A percentile compares a stretch with the other conserved stretches of the same genome.
Evolutionary conservation across 345 rosid species (phyloP).

Genomic region (Schrenkiella parvula): DNA sequence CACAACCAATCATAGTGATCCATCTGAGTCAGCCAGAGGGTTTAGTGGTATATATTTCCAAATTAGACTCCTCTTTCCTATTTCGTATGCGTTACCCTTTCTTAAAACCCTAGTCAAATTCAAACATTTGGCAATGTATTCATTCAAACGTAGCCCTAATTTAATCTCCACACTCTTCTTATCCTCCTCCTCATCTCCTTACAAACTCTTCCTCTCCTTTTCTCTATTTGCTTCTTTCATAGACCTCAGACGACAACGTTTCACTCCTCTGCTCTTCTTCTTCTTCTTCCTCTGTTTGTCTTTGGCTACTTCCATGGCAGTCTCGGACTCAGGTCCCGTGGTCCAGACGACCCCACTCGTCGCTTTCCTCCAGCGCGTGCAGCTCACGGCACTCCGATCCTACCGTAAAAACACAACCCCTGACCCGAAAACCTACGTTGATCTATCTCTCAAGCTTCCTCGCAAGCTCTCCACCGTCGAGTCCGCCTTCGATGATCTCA

Average conservation of each 20-base stretch:
- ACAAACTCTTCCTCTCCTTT: background rate
- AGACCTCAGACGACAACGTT: background rate
- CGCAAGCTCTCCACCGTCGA: conserved; percentile 39
- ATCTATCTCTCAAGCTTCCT: conserved; percentile 51
- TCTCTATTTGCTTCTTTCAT: background rate
- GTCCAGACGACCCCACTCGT: conserved; percentile 39
- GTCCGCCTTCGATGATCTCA: conserved; percentile 50
- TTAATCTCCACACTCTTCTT: background rate
- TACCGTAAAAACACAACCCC: conserved; percentile 32
- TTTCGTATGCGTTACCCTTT: background rate
- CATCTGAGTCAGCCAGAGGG: conserved; percentile 11
- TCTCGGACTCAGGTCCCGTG: conserved; percentile 26
- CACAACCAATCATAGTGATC: background rate
- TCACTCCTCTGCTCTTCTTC: background rate
- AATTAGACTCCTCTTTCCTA: background rate
- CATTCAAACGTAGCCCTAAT: background rate
- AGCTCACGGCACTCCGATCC: conserved; percentile 51
- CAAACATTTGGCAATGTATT: background rate
- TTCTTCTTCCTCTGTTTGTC: conserved; percentile 6
- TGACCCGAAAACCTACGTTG: conserved; percentile 70
- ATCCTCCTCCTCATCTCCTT: background rate
- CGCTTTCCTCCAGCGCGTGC: conserved; percentile 63
- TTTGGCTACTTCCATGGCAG: conserved; percentile 14
- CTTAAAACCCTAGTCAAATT: background rate
- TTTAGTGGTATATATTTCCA: background rate